Percentiles rank a stretch among this genome's conserved stretches.
phyloP scores from a whole-genome alignment of 768 basidiomycete species.

The Russula virescens region DNA sequence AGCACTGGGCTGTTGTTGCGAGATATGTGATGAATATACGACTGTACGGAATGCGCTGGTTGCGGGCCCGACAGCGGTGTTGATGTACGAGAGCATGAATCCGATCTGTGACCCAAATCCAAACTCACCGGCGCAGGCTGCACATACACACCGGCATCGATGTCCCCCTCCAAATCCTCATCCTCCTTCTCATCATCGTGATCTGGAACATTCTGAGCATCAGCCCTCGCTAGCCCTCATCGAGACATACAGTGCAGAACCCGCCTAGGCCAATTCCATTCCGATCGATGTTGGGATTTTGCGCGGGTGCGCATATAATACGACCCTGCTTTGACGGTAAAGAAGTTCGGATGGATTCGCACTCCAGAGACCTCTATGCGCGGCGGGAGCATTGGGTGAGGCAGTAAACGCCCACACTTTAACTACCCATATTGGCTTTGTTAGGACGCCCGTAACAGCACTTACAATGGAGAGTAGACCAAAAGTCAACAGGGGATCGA shows the following conservation, averaged over 20 bases:
- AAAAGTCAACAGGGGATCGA: not conserved
- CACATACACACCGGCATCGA: slow-evolving; percentile 54
- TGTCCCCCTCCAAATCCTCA: slow-evolving; percentile 51
- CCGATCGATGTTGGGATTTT: too few relatives aligned
- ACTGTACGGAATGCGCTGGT: not conserved
- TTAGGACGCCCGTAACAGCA: too few relatives aligned
- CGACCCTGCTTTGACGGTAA: too few relatives aligned
- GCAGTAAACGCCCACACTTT: slow-evolving; percentile 97
- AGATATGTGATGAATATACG: slow-evolving; percentile 28
- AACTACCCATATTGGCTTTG: slow-evolving; percentile 98
- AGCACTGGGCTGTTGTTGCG: slow-evolving; percentile 24
- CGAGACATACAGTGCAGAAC: slow-evolving; percentile 56
- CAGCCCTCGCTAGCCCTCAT: slow-evolving; percentile 67
- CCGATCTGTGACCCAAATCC: slow-evolving; percentile 40
- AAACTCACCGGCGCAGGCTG: slow-evolving; percentile 31
- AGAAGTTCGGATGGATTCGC: slow-evolving; percentile 26
- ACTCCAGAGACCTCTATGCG: slow-evolving; percentile 82
- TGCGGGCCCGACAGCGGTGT: slow-evolving; percentile 33
- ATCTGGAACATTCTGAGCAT: too few relatives aligned
- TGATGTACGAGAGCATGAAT: slow-evolving; percentile 58
- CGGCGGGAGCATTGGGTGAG: slow-evolving; percentile 50
- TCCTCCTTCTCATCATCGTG: slow-evolving; percentile 27
- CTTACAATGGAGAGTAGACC: too few relatives aligned
- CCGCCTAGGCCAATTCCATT: too few relatives aligned
- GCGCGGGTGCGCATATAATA: too few relatives aligned